These are phyloP conservation scores for Garcia nutans DNA, from an alignment of 345 rosid genomes.

Conservation along the genomic window DNA sequence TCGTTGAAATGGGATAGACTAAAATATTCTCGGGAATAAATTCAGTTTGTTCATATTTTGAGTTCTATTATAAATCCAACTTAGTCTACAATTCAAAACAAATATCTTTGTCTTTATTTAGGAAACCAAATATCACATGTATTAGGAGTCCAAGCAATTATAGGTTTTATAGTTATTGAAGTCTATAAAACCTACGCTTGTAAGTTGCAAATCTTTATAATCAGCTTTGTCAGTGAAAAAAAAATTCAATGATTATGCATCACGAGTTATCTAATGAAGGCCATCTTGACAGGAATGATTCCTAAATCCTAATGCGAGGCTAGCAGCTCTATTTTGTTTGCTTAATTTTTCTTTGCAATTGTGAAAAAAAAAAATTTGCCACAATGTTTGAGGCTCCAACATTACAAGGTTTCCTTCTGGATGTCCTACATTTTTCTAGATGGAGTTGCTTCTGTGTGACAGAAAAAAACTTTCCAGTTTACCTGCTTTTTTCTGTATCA, in stretches of 20 bases:
- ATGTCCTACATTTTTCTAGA: background rate
- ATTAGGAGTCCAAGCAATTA: background rate
- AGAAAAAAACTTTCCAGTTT: slow-evolving; percentile 9
- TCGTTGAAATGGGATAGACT: too few relatives aligned
- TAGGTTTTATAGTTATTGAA: background rate
- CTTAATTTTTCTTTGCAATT: background rate
- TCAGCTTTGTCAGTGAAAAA: background rate
- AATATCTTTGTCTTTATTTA: background rate
- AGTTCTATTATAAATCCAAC: background rate
- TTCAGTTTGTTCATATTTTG: background rate
- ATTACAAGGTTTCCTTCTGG: background rate
- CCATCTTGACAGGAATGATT: background rate
- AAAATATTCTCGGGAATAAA: background rate
- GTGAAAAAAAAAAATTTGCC: background rate
- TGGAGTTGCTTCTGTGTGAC: background rate
- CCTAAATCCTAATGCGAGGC: background rate
- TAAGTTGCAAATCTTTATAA: background rate
- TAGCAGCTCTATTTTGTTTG: background rate
- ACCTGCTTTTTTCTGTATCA: slow-evolving; percentile 55
- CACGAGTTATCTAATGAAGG: background rate
- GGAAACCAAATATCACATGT: background rate
- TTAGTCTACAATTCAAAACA: background rate
- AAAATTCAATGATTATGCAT: background rate
- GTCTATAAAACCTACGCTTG: too few relatives aligned
- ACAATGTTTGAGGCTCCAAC: background rate